Conservation (phyloP, 2,329 filamentous ascomycete species). For the Reticulascus tulasneorum region DNA sequence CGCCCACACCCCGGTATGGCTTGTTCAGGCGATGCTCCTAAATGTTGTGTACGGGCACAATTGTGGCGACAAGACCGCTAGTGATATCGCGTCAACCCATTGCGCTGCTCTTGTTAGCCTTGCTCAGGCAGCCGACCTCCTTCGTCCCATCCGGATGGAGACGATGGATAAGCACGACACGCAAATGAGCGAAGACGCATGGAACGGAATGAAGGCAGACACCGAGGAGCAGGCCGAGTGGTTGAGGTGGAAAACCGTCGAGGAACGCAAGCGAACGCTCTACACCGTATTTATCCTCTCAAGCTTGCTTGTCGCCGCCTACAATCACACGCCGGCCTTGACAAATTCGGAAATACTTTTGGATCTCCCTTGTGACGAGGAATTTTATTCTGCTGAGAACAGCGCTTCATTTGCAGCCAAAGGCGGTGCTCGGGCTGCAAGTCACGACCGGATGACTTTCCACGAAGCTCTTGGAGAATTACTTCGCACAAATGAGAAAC, state of each 20-base stretch:
- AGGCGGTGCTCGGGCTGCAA: conserved; percentile 66
- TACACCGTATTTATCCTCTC: conserved; percentile 90
- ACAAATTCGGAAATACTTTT: conserved; percentile 91
- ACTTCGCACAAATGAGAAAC: conserved; percentile 68
- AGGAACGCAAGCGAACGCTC: conserved; percentile 90
- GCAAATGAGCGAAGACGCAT: conserved; percentile 52
- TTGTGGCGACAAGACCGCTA: conserved; percentile 84
- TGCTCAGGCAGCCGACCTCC: conserved; percentile 79
- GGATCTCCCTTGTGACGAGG: conserved; percentile 88
- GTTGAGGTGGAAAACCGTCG: conserved; percentile 81
- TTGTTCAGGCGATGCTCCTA: conserved; percentile 94
- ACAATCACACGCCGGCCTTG: conserved; percentile 86
- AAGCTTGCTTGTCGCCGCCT: conserved; percentile 84
- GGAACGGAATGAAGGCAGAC: conserved; percentile 42
- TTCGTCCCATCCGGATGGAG: conserved; percentile 42
- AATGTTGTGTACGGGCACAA: conserved; percentile 96
- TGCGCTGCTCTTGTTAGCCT: conserved; percentile 88
- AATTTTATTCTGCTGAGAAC: conserved; percentile 80
- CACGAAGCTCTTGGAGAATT: conserved; percentile 77
- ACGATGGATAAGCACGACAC: conserved; percentile 48
- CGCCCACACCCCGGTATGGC: conserved; percentile 81
- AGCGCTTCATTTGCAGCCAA: conserved; percentile 76
- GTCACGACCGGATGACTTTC: conserved; percentile 72
- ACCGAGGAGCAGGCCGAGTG: conserved; percentile 68
- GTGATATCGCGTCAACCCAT: conserved; percentile 89